These are phyloP conservation scores for Nemania sp. DNA, from an alignment of 2,329 filamentous ascomycete genomes.

Conservation along the genomic window DNA sequence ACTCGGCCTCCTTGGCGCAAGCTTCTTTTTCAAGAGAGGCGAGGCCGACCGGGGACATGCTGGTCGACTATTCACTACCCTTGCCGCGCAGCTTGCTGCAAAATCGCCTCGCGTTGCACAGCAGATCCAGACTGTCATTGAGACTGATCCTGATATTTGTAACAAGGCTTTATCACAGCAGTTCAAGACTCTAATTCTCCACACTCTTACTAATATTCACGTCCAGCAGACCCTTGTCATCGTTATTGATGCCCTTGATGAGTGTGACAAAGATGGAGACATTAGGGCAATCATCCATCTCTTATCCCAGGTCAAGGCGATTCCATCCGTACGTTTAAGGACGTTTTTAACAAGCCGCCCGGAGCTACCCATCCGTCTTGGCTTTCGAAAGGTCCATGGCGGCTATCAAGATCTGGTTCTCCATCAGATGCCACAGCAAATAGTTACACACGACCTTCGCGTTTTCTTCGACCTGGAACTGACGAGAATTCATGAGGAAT, in stretches of 20 bases:
- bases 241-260: conserved; percentile 1
- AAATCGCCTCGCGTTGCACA: background rate
- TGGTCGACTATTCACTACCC: background rate
- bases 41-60: background rate
- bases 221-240: background rate
- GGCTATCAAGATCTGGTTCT: background rate
- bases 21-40: conserved; percentile 48
- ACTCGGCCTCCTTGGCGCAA: conserved; percentile 21
- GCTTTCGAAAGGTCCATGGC: background rate
- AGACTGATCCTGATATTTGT: background rate
- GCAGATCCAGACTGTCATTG: background rate
- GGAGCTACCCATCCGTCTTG: background rate
- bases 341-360: background rate
- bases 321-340: background rate
- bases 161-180: background rate
- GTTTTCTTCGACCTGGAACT: background rate
- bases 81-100: background rate
- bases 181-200: background rate
- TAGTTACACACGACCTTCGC: background rate
- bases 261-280: background rate
- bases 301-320: background rate
- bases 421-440: background rate
- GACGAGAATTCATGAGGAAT: background rate
- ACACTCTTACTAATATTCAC: background rate
- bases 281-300: background rate